phyloP scores from a whole-genome alignment of 2,329 filamentous ascomycete genomes.

The Calonectria pteridis region DNA sequence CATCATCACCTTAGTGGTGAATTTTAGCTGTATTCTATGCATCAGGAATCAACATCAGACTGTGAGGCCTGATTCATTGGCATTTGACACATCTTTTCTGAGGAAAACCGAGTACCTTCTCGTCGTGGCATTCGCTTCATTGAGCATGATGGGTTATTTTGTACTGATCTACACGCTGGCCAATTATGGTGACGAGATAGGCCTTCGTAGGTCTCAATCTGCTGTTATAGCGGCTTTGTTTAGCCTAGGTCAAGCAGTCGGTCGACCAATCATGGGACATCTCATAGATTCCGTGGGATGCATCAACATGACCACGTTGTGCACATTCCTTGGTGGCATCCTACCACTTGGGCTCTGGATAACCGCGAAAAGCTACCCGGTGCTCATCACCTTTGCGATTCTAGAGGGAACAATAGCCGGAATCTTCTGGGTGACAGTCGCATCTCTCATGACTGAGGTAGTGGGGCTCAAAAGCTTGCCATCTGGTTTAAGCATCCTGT shows the following conservation, averaged over 20 bases:
- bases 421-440: constrained; percentile 77
- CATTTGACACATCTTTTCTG: constrained; percentile 75
- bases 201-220: constrained; percentile 75
- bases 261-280: constrained; percentile 78
- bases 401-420: constrained; percentile 79
- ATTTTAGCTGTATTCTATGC: constrained; percentile 71
- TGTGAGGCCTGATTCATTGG: constrained; percentile 73
- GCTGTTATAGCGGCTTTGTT: constrained; percentile 79
- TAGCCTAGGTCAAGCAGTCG: constrained; percentile 74
- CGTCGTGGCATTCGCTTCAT: constrained; percentile 75
- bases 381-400: constrained; percentile 78
- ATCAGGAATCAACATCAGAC: constrained; percentile 79
- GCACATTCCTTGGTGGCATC: constrained; percentile 74
- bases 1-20: constrained; percentile 73
- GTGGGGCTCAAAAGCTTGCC: constrained; percentile 78
- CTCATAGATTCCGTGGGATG: constrained; percentile 78
- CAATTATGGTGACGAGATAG: constrained; percentile 78
- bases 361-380: constrained; percentile 71
- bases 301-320: constrained; percentile 77
- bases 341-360: constrained; percentile 82
- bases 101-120: constrained; percentile 72
- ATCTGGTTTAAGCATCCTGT: constrained; percentile 75
- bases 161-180: constrained; percentile 81
- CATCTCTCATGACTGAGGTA: constrained; percentile 79
- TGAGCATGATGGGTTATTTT: constrained; percentile 80